Conservation (phyloP, 179 eudicot species). For the Beta macrorhiza region DNA sequence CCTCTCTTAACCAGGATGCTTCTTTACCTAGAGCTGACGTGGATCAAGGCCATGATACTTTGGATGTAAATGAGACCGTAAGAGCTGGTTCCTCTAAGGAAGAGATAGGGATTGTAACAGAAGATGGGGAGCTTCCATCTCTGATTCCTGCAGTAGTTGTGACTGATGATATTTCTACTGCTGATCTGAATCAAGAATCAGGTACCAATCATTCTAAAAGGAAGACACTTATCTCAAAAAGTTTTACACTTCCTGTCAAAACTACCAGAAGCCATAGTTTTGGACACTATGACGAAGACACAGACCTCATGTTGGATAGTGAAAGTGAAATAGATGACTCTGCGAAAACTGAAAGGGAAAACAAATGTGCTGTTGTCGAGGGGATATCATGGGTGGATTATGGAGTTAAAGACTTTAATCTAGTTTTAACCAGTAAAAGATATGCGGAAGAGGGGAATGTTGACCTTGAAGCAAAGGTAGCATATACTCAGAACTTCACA, state of each 20-base stretch:
- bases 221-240: constrained; percentile 56
- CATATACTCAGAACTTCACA: constrained; percentile 4
- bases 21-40: constrained; percentile 37
- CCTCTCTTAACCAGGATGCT: constrained; percentile 33
- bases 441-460: constrained; percentile 40
- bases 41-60: constrained; percentile 46
- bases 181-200: constrained; percentile 39
- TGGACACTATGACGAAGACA: constrained; percentile 62
- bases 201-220: constrained; percentile 46
- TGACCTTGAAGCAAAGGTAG: constrained; percentile 81
- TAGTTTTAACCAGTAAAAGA: constrained; percentile 45
- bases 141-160: constrained; percentile 32
- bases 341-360: constrained; percentile 39
- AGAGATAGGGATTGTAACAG: constrained; percentile 47
- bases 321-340: constrained; percentile 75
- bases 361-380: constrained; percentile 31
- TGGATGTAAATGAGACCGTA: constrained; percentile 34
- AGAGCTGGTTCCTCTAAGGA: constrained; percentile 50
- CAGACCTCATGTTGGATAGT: constrained; percentile 66
- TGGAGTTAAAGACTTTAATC: constrained; percentile 54
- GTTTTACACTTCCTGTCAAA: constrained; percentile 43
- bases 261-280: constrained; percentile 60
- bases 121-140: constrained; percentile 95
- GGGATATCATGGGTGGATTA: constrained; percentile 60
- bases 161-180: constrained; percentile 34